Evolutionary conservation across 176 grass and related monocot species (phyloP), one percentile per base, ranked within the genome.

Genomic region (Oryza longistaminata): DNA sequence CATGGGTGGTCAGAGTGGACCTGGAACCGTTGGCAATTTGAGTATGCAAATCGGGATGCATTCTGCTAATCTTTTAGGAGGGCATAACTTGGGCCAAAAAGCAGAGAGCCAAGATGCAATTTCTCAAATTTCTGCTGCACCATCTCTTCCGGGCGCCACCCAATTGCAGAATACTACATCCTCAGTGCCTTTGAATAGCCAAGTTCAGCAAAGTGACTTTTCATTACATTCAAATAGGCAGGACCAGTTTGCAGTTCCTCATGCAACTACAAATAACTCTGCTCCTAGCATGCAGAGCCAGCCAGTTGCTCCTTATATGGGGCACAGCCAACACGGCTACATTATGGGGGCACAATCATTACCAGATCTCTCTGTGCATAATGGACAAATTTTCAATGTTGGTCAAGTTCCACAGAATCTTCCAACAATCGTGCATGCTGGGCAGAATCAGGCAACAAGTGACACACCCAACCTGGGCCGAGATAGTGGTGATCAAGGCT

Each of bases 221-320:
- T 50, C 86, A 44, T 61, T 88, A 19, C 90, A 83, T 79, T 64
- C 80, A 75, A 79, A 73, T 72, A 71, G 87, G 68, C 90, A 90
- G 68, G 82, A 85, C 49, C 88, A 90, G n/a, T 90, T 90, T 70
- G 55, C 66, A 71, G 52, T 70, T 75, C 68, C 81, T 58, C 83
- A 78, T 34, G 75, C 75, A 66, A 62, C 61, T 75, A 66, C 81
- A 65, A 87, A 81, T 81, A 88, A 88, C 42, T 85, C 83, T 46
- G 86, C 79, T 92, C 78, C 83, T 69, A 76, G 75, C 60, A 33
- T 90, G 70, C 87, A 92, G 40, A 55, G 33, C 74, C 90, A 90
- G 17, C 69, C 74, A 45, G 70, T 82, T 77, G 76, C 76, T 89
- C 85, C 90, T 81, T 82, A 87, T 79, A 80, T 70, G 42, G 86